These are phyloP conservation scores for Penicillium concentricum DNA, from an alignment of 2,329 filamentous ascomycete species.

Conservation along the genomic window DNA sequence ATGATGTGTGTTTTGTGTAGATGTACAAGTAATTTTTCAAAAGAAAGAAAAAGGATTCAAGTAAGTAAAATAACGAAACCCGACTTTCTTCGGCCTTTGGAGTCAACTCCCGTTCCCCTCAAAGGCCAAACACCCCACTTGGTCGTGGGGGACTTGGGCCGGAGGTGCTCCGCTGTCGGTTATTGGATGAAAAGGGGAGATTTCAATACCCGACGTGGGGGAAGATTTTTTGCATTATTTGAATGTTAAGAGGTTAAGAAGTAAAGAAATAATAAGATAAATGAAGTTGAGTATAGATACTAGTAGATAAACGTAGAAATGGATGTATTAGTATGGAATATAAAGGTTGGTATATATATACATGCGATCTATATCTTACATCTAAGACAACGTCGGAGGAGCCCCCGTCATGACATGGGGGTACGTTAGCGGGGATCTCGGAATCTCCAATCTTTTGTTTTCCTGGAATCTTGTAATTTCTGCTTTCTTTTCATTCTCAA, in stretches of 20 bases:
- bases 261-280: no score
- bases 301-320: not conserved
- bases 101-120: constrained; percentile 8
- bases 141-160: constrained; percentile 11
- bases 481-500: not conserved
- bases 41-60: not conserved
- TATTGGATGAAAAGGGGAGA: constrained; percentile 3
- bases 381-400: not conserved
- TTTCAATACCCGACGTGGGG: constrained; percentile 21
- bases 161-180: constrained; percentile 26
- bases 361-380: not conserved
- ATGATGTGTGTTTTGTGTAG: constrained; percentile 17
- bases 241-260: not conserved
- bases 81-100: constrained; percentile 8
- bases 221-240: not conserved
- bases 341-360: not conserved
- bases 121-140: constrained; percentile 2
- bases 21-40: not conserved
- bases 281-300: not conserved
- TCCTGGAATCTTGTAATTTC: not conserved
- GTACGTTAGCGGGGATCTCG: constrained; percentile 5
- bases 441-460: not conserved
- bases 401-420: constrained; percentile 4
- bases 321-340: not conserved
- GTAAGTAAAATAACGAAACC: not conserved